Evolutionary conservation across 2,329 filamentous ascomycete genomes (phyloP).

Genomic region (Penicillium thymicola): DNA sequence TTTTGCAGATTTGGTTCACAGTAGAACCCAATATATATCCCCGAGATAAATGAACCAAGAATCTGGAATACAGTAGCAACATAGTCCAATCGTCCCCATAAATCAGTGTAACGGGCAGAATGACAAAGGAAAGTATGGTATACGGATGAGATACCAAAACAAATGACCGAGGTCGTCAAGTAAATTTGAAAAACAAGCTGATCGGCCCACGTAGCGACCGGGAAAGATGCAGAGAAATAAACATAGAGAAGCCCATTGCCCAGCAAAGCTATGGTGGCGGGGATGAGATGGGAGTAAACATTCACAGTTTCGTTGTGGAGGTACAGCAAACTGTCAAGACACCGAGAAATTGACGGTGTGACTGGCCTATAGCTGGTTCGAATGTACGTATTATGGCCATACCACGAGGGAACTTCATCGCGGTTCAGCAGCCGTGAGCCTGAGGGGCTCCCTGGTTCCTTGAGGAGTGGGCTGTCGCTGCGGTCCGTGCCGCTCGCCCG

Average conservation of each 20-base stretch:
- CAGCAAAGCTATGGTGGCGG: conserved; percentile 20
- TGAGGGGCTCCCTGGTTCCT: neutral
- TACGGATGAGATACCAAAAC: conserved; percentile 20
- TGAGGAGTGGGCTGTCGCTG: neutral
- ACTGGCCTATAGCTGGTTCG: neutral
- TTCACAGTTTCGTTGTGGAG: conserved; percentile 23
- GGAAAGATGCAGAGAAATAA: conserved; percentile 13
- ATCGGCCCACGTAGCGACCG: conserved; percentile 11
- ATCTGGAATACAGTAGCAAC: conserved; percentile 34
- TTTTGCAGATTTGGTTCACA: conserved; percentile 28
- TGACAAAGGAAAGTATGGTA: conserved; percentile 38
- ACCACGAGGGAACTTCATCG: neutral
- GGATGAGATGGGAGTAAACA: conserved; percentile 26
- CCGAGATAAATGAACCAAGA: conserved; percentile 35
- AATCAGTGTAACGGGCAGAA: conserved; percentile 23
- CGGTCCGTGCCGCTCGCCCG: neutral
- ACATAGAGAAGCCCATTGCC: conserved; percentile 15
- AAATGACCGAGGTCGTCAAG: conserved; percentile 11
- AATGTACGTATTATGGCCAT: neutral
- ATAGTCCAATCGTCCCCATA: conserved; percentile 32
- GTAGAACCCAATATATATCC: conserved; percentile 37
- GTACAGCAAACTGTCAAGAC: conserved; percentile 5
- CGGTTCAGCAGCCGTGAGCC: neutral
- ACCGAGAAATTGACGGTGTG: neutral
- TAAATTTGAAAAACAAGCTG: conserved; percentile 21